Percentiles rank a stretch among this genome's conserved stretches.
These are phyloP conservation scores for Plasmopara halstedii DNA, from an alignment of 352 stramenopile species.

Conservation along the genomic window DNA sequence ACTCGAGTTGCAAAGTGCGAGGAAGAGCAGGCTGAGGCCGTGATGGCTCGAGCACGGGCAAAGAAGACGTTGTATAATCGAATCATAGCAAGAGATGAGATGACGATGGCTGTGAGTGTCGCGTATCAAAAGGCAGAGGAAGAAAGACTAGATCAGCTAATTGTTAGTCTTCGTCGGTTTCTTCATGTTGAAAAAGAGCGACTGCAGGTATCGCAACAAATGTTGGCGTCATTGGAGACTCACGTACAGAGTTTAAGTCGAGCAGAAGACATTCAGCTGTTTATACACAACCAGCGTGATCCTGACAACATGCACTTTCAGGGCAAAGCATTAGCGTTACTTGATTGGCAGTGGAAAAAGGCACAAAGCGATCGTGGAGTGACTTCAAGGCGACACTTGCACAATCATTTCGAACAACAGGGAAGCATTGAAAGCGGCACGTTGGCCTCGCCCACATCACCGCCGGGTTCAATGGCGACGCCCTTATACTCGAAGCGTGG, in stretches of 20 bases:
- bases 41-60: slow-evolving; percentile 44
- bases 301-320: slow-evolving; percentile 86
- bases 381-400: slow-evolving; percentile 4
- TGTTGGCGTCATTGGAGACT: slow-evolving; percentile 46
- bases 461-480: slow-evolving; percentile 11
- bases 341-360: slow-evolving; percentile 82
- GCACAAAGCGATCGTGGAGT: slow-evolving; percentile 25
- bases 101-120: slow-evolving; percentile 85
- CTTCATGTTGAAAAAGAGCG: slow-evolving; percentile 73
- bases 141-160: slow-evolving; percentile 71
- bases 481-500: slow-evolving; percentile 8
- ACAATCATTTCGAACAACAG: slow-evolving; percentile 22
- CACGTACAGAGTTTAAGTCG: slow-evolving; percentile 58
- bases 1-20: slow-evolving; percentile 46
- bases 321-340: slow-evolving; percentile 71
- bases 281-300: slow-evolving; percentile 79
- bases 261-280: slow-evolving; percentile 72
- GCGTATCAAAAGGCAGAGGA: slow-evolving; percentile 82
- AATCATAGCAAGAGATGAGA: slow-evolving; percentile 79
- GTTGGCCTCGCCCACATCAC: slow-evolving; percentile 16
- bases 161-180: slow-evolving; percentile 60
- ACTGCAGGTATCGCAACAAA: slow-evolving; percentile 48
- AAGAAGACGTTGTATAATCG: slow-evolving; percentile 79
- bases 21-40: slow-evolving; percentile 50
- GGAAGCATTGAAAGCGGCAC: slow-evolving; percentile 18